phyloP scores from a whole-genome alignment of 176 grass and related monocot genomes.

The Dendrocalamus sinicus region DNA sequence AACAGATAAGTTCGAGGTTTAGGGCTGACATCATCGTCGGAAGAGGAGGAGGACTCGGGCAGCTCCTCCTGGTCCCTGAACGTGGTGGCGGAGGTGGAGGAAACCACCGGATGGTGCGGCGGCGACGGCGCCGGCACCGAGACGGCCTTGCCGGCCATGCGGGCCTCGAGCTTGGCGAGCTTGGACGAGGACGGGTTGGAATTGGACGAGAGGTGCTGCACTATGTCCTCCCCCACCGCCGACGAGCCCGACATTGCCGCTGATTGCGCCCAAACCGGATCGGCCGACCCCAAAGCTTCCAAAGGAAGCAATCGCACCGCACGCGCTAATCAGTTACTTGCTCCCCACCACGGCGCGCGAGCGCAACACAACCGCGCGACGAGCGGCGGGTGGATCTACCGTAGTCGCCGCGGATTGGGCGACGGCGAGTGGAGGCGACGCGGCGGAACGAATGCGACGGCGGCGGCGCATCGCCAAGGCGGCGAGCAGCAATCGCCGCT shows the following conservation, averaged over 20 bases:
- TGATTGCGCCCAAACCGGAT: slow-evolving; percentile 41
- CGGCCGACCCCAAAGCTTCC: slow-evolving; percentile 35
- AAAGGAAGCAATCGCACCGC: slow-evolving; percentile 38
- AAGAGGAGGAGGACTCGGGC: slow-evolving; percentile 78
- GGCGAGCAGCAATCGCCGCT: slow-evolving; percentile 6
- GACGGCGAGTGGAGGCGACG: not conserved
- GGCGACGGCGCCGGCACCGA: slow-evolving; percentile 45
- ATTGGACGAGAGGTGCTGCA: slow-evolving; percentile 91
- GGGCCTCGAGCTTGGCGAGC: slow-evolving; percentile 96
- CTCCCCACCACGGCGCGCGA: not conserved
- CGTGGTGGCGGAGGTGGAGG: slow-evolving; percentile 39
- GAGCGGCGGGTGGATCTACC: slow-evolving; percentile 39
- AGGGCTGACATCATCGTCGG: slow-evolving; percentile 89
- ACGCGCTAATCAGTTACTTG: slow-evolving; percentile 20
- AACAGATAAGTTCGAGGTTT: slow-evolving; percentile 34
- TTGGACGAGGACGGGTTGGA: slow-evolving; percentile 92
- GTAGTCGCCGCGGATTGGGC: not conserved
- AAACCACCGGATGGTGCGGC: slow-evolving; percentile 44
- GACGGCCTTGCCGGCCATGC: slow-evolving; percentile 88
- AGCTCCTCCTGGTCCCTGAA: slow-evolving; percentile 87
- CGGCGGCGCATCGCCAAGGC: slow-evolving; percentile 1
- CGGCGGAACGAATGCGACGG: slow-evolving; percentile 24
- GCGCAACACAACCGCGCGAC: not conserved
- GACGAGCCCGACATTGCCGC: slow-evolving; percentile 48
- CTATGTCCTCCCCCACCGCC: slow-evolving; percentile 88